Base-by-base conservation (phyloP, 1,139 yeast genomes). In the Geotrichum phurueaensis region DNA sequence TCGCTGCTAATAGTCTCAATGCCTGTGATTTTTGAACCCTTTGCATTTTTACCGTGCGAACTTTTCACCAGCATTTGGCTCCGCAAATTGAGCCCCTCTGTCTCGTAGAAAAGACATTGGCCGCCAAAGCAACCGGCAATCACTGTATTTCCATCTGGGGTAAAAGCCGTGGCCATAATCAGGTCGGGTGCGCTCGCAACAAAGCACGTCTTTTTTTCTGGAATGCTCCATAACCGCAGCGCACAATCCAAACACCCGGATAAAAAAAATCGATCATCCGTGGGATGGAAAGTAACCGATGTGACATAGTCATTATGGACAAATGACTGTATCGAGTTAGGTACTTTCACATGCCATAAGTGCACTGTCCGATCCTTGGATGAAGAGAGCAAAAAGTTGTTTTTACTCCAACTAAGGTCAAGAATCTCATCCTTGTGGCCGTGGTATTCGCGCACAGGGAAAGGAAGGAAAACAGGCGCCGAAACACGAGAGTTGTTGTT, bases 81-180 rank as follows among this genome's bases (percentile, higher is more conserved):
- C 7, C 80, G 75, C 10, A 80, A 70, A 60, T 81, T 82, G 48
- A 92, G 76, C 0, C 89, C 91, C 56, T 82, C 81, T 0, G 95
- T 86, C 63, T 84, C 85, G 65, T 89, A 73, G 3, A 85, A 78
- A 57, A 81, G 77, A 36, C 90, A 75, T 25, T 83, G 79, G 0
- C 98, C 97, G 66, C 84, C 83, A 68, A 90, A 89, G 5, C 96
- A 91, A 4, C 98, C 98, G 1, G 85, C 85, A 58, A 87, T 77
- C 31, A 88, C 79, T 54, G 79, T 76, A 31, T 78, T 75, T 0
- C 96, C 96, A 67, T 84, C 84, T 0, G 94, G 91, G 0, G 89
- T 79, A 66, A 89, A 84, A 1, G 81, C 80, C 45, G 86, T 78
- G 1, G 95, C 89, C 0, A 96, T 88, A 15, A 88, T 81, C 62